Base-by-base conservation (phyloP, 192 early-diverging fungal genomes). In the Coemansia sp. region DNA sequence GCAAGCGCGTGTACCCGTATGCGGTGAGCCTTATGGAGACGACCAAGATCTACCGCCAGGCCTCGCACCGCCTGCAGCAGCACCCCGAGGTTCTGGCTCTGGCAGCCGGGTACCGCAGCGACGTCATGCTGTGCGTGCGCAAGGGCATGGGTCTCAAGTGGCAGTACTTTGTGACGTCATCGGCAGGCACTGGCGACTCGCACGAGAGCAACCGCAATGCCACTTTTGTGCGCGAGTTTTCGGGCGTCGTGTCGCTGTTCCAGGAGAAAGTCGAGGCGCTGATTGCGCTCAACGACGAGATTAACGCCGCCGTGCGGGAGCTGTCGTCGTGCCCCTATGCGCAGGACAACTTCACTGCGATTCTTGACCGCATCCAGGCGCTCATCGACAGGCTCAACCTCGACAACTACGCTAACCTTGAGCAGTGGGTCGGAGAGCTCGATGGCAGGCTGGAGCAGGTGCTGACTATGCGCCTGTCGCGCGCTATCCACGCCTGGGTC, bases 11-110 rank as follows among this genome's bases (percentile, higher is more conserved):
- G 17, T 98, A 99, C 82, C 98, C 97, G 9, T 98, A 93, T 80
- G 97, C 98, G 13, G 96, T 99, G 15, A 93, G 92, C 55, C 77
- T 99, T 55, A 97, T 89, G 82, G 97, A 99, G 72, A 95, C 97
- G 1, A 91, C 97, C 22, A 86, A 95, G 20, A 97, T 94, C 29
- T 99, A 96, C 68, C 89, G 88, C 17, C 92, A 96, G 70, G 92
- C 94, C 24, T 81, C 91, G 55, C 87, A 90, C 61, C 88, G 91
- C 53, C 82, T 98, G 62, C 86, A 91, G 48, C 87, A 87, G 51
- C 89, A 95, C 71, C 86, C 86, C 4, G 90, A 87, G 39, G 88
- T 98, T 31, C 77, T 86, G 12, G 76, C 90, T 20, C 87, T 99
- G 45, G 91, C 96, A 19, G 95, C 95, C 9, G 93, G 89, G n/a